Percentiles rank a stretch among this genome's conserved stretches.
Evolutionary conservation across 1,139 yeast genomes (phyloP).

Genomic region (Debaryomycetaceae sp.): DNA sequence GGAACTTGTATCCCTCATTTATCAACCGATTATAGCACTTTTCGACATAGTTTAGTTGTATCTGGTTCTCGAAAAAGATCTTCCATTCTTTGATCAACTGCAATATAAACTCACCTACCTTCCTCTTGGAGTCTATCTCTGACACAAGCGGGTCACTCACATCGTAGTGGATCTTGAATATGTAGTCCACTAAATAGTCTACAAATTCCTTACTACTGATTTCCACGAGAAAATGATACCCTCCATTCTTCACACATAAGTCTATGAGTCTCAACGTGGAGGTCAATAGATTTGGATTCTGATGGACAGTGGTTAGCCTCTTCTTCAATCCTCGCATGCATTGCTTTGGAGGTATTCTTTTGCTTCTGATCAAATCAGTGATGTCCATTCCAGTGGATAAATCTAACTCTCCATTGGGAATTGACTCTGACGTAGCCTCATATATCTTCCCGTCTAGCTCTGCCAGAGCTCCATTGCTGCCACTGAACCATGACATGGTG

Average conservation of each 20-base stretch:
- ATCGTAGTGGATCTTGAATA: conserved; percentile 37
- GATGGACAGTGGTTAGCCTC: conserved; percentile 56
- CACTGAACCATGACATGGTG: conserved; percentile 64
- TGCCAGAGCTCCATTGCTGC: conserved; percentile 38
- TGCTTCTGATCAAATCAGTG: conserved; percentile 83
- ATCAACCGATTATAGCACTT: conserved; percentile 58
- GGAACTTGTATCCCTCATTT: conserved; percentile 67
- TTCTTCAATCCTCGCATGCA: conserved; percentile 83
- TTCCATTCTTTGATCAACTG: conserved; percentile 77
- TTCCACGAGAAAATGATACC: conserved; percentile 77
- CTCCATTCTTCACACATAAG: conserved; percentile 90
- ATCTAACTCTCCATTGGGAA: conserved; percentile 91
- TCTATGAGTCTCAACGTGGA: conserved; percentile 77
- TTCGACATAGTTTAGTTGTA: conserved; percentile 64
- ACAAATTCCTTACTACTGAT: conserved; percentile 83
- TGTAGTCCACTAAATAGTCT: conserved; percentile 58
- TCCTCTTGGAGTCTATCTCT: conserved; percentile 43
- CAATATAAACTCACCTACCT: conserved; percentile 59
- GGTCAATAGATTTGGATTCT: conserved; percentile 73
- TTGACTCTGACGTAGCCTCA: conserved; percentile 81
- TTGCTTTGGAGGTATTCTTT: conserved; percentile 75
- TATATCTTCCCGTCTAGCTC: conserved; percentile 63
- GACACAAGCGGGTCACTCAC: conserved; percentile 24
- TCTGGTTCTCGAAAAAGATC: conserved; percentile 64
- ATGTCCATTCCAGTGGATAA: conserved; percentile 77